phyloP scores from a whole-genome alignment of 257 asterid genomes.

The Perilla frutescens region DNA sequence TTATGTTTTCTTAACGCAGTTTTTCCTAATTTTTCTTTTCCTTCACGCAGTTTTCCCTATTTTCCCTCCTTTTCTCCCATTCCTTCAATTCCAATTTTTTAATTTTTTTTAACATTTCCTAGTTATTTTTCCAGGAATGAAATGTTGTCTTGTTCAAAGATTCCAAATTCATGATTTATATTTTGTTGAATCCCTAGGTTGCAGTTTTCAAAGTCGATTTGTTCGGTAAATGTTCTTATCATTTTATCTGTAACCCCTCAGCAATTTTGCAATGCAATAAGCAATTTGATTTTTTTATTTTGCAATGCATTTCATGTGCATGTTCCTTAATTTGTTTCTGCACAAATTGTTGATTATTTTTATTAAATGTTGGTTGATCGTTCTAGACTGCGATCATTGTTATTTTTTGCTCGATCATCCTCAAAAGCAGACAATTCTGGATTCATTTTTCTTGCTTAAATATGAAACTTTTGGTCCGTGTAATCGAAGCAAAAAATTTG shows the following conservation, averaged over 20 bases:
- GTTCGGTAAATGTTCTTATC: constrained; percentile 4
- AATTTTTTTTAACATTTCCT: not conserved
- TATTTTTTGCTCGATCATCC: not conserved
- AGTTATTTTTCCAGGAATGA: not conserved
- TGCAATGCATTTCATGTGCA: not conserved
- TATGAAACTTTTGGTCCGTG: constrained; percentile 93
- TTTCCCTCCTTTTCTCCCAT: not conserved
- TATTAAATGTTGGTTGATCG: constrained; percentile 30
- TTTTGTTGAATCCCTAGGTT: constrained; percentile 6
- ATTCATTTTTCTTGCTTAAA: constrained; percentile 19
- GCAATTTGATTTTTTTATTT: not conserved
- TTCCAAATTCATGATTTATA: constrained; percentile 27
- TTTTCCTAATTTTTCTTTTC: not conserved
- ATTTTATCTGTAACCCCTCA: not conserved
- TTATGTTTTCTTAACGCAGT: too few species aligned
- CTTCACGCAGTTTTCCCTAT: not conserved
- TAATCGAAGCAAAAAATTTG: constrained; percentile 73
- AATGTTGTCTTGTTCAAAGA: not conserved
- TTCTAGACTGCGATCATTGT: constrained; percentile 26
- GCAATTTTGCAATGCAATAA: constrained; percentile 25
- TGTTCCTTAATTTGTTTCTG: not conserved
- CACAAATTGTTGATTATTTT: not conserved
- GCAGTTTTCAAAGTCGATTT: constrained; percentile 16
- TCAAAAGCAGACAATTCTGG: not conserved
- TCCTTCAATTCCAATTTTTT: not conserved